Evolutionary conservation across 2,329 filamentous ascomycete species (phyloP).

Genomic region (Cordyceps tenuipes): DNA sequence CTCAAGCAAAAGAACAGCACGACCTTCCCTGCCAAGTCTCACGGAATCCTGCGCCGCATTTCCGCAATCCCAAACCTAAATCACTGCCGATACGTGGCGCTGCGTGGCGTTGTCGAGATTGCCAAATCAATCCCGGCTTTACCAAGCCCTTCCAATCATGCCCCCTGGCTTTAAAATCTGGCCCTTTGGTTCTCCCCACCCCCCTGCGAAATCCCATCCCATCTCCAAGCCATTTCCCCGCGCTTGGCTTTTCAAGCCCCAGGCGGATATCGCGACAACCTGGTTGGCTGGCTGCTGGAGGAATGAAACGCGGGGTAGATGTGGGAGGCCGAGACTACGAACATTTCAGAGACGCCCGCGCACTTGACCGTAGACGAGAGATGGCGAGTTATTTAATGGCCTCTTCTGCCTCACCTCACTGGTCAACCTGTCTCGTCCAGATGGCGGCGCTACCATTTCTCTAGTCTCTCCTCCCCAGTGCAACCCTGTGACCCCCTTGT

Average conservation of each 20-base stretch:
- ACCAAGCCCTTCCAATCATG: neutral
- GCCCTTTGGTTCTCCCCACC: neutral
- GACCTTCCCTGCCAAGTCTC: neutral
- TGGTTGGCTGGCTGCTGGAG: neutral
- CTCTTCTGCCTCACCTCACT: neutral
- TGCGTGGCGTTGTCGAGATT: neutral
- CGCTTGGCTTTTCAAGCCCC: neutral
- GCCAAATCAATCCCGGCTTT: neutral
- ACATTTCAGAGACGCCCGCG: too few relatives aligned
- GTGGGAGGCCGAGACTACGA: too few relatives aligned
- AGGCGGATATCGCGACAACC: neutral
- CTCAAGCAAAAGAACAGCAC: too few relatives aligned
- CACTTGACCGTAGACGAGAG: too few relatives aligned
- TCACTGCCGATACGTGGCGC: neutral
- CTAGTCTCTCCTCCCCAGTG: neutral
- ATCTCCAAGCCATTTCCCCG: neutral
- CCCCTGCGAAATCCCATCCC: neutral
- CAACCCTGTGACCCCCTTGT: neutral
- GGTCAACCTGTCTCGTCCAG: neutral
- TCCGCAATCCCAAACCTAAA: neutral
- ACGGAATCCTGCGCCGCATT: neutral
- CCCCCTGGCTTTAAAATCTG: neutral
- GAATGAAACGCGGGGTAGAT: too few relatives aligned
- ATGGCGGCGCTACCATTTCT: neutral
- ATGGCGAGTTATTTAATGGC: neutral